Evolutionary conservation across 2,329 filamentous ascomycete genomes (phyloP).

Genomic region (Penicillium sp.): DNA sequence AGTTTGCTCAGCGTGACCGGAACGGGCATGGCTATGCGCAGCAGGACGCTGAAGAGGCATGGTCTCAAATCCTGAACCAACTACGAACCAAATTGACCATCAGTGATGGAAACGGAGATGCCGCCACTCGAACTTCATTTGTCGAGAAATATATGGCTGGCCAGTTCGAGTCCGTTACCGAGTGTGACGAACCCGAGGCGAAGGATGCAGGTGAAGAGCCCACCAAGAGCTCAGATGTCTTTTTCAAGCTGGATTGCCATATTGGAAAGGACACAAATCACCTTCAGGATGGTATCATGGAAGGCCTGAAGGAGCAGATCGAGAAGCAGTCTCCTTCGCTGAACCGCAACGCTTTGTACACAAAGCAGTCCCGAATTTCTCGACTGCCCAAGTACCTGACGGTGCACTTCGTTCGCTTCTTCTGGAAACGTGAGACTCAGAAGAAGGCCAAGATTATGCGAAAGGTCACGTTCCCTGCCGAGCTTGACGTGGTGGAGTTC

Average conservation of each 20-base stretch:
- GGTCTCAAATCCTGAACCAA: slow-evolving; percentile 88
- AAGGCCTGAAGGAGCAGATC: slow-evolving; percentile 77
- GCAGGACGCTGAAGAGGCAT: slow-evolving; percentile 97
- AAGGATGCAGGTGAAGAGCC: slow-evolving; percentile 69
- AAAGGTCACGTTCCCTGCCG: slow-evolving; percentile 92
- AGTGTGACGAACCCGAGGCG: slow-evolving; percentile 77
- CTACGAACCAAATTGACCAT: slow-evolving; percentile 72
- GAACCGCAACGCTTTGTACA: slow-evolving; percentile 75
- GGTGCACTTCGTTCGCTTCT: slow-evolving; percentile 96
- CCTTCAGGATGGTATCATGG: slow-evolving; percentile 78
- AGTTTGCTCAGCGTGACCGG: slow-evolving; percentile 86
- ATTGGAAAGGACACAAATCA: slow-evolving; percentile 86
- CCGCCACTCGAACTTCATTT: slow-evolving; percentile 60
- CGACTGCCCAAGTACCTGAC: slow-evolving; percentile 91
- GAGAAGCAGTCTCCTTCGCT: slow-evolving; percentile 81
- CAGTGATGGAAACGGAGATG: slow-evolving; percentile 47
- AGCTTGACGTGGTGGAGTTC: slow-evolving; percentile 90
- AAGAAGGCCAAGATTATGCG: slow-evolving; percentile 99
- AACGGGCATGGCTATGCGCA: slow-evolving; percentile 85
- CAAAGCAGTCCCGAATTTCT: slow-evolving; percentile 84
- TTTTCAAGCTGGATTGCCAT: slow-evolving; percentile 93
- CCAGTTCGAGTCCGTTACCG: slow-evolving; percentile 69
- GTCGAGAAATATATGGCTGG: slow-evolving; percentile 89
- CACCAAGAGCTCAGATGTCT: slow-evolving; percentile 64
- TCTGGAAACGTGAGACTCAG: slow-evolving; percentile 90